phyloP scores from a whole-genome alignment of 495 filamentous ascomycete genomes.

The Oleoguttula mirabilis region DNA sequence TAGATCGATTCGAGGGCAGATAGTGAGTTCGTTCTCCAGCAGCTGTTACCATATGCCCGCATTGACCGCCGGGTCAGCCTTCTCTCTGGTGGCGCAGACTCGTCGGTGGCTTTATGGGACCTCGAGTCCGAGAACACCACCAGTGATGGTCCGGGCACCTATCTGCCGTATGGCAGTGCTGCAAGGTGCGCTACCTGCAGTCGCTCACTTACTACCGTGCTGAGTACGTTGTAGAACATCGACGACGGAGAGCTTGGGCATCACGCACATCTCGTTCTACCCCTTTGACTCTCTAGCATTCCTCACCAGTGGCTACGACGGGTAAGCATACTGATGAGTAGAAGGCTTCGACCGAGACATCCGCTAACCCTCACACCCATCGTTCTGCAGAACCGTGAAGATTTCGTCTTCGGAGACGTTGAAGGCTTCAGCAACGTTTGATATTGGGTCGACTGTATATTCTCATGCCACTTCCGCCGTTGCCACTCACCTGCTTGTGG shows the following conservation, averaged over 20 bases:
- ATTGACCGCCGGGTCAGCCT: slow-evolving; percentile 39
- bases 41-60: background rate
- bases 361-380: too few relatives aligned
- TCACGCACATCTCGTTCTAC: slow-evolving; percentile 78
- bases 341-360: too few relatives aligned
- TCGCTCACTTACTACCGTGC: background rate
- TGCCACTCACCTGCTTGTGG: slow-evolving; percentile 60
- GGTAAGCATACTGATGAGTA: too few relatives aligned
- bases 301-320: slow-evolving; percentile 71
- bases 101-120: slow-evolving; percentile 72
- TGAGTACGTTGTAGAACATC: slow-evolving; percentile 14
- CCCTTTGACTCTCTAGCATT: slow-evolving; percentile 75
- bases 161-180: slow-evolving; percentile 40
- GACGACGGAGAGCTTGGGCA: slow-evolving; percentile 45
- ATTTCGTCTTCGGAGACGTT: slow-evolving; percentile 58
- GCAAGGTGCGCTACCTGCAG: slow-evolving; percentile 27
- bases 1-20: slow-evolving; percentile 66
- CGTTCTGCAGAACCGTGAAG: slow-evolving; percentile 67
- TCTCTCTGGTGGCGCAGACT: slow-evolving; percentile 71
- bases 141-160: slow-evolving; percentile 26
- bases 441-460: slow-evolving; percentile 58
- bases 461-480: slow-evolving; percentile 64
- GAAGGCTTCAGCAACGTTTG: slow-evolving; percentile 50
- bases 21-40: slow-evolving; percentile 42
- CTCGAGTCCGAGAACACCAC: slow-evolving; percentile 41